These are phyloP conservation scores for Myxozyma monticola DNA, from an alignment of 805 yeast species.

Conservation along the genomic window DNA sequence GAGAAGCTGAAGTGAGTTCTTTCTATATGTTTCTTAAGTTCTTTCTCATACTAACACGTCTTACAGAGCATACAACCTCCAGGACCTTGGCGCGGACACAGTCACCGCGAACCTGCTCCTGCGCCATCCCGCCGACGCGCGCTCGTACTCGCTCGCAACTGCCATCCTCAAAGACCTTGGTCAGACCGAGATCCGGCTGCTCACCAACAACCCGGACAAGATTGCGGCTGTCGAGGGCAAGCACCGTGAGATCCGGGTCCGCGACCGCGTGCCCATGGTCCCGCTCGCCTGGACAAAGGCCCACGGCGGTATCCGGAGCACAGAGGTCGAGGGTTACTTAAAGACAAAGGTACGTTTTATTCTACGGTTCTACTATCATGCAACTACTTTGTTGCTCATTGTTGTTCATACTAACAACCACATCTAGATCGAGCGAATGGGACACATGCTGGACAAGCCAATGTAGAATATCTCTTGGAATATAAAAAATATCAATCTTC, in stretches of 20 bases:
- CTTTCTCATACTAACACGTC: background rate
- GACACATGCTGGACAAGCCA: slow-evolving; percentile 67
- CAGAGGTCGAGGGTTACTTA: slow-evolving; percentile 88
- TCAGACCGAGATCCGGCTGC: slow-evolving; percentile 63
- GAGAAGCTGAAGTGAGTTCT: slow-evolving; percentile 72
- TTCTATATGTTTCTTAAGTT: background rate
- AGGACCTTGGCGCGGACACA: slow-evolving; percentile 97
- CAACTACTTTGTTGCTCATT: background rate
- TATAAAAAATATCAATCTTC: background rate
- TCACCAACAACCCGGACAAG: slow-evolving; percentile 96
- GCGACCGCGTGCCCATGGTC: slow-evolving; percentile 92
- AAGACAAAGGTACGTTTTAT: slow-evolving; percentile 65
- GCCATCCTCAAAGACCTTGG: slow-evolving; percentile 87
- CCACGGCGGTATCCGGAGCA: slow-evolving; percentile 69
- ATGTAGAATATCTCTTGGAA: background rate
- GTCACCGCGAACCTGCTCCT: slow-evolving; percentile 91
- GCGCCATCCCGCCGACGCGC: slow-evolving; percentile 97
- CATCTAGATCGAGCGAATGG: slow-evolving; percentile 94
- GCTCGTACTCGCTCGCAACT: slow-evolving; percentile 90
- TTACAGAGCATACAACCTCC: slow-evolving; percentile 80
- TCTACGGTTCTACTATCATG: background rate
- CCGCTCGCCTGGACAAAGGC: slow-evolving; percentile 85
- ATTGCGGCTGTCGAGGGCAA: slow-evolving; percentile 92
- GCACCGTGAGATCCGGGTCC: slow-evolving; percentile 68
- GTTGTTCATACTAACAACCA: background rate